Evolutionary conservation across 1,284 basidiomycete species (phyloP), one percentile per base, ranked within the genome.

Genomic region (Sanghuangporus weigelae): DNA sequence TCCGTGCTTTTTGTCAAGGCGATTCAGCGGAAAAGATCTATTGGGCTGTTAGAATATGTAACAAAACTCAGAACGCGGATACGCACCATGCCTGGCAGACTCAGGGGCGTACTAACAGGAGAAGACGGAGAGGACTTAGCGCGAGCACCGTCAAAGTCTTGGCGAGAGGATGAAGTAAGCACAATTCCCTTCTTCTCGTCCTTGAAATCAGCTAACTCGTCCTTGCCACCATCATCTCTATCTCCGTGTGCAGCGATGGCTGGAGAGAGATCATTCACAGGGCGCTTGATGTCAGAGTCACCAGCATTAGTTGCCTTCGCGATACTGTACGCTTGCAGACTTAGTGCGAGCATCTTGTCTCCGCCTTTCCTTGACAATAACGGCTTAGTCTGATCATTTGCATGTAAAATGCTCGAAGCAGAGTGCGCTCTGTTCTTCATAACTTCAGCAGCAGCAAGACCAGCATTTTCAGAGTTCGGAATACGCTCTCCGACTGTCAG

Each of bases 91-190:
- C 40, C 57, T 21, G 63, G 59, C 7, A 62, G 21, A 12, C 53
- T 54, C n/a, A 26, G 19, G 23, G 42, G 31, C 23, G 61, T 63
- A 67, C 71, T 38, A 65, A 66, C 57, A 23, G 63, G 63, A n/a
- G 63, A 57, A 12, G 63, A 61, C 23, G 63, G 63, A 7, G 63
- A 64, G 12, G 63, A 64, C 35, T 59, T 64, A 48, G 63, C 58
- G 16, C 60, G 59, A 16, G 42, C 16, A 19, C 36, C 31, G 4
- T n/a, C 16, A 19, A 14, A 16, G 12, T 26, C 39, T 31, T 40
- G 39, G n/a, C 23, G 61, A n/a, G 16, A 19, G 12, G 16, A 19
- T 7, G 26, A 58, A 8, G 7, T 19, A 31, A 19, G 7, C 6
- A 31, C 44, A 38, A 35, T 23, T 16, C 50, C 16, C 19, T 16